Evolutionary conservation across 768 basidiomycete genomes (phyloP).

Genomic region (Chalciporus pseudorubinellus): DNA sequence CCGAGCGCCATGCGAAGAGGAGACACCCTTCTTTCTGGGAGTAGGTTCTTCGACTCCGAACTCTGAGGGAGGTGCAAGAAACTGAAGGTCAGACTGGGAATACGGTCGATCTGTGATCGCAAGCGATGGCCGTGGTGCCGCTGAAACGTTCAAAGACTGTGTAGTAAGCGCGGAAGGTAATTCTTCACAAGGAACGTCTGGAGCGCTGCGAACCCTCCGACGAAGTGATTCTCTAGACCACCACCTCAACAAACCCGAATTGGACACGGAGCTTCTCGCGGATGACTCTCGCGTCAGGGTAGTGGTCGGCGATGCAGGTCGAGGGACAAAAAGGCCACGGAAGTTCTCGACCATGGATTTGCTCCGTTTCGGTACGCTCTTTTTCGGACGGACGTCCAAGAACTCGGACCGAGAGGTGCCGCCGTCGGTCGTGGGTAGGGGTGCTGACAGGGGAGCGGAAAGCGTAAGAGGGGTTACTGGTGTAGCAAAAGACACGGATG

Average conservation of each 20-base stretch:
- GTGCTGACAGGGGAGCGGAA: conserved; percentile 13
- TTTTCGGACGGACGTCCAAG: conserved; percentile 21
- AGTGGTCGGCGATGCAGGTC: conserved; percentile 40
- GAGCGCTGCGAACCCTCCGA: conserved; percentile 51
- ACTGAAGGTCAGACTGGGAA: conserved; percentile 32
- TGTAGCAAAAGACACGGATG: conserved; percentile 30
- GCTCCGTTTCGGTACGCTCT: conserved; percentile 39
- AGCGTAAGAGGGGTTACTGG: conserved; percentile 23
- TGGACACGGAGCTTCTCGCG: conserved; percentile 26
- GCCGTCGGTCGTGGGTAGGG: conserved; percentile 11
- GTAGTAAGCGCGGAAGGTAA: conserved; percentile 26
- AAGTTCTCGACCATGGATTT: conserved; percentile 63
- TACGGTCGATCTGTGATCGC: conserved; percentile 22
- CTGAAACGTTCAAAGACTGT: conserved; percentile 23
- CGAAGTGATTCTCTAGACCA: conserved; percentile 52
- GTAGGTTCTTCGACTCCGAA: conserved; percentile 21
- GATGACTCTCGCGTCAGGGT: conserved; percentile 29
- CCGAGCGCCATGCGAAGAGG: conserved; percentile 19
- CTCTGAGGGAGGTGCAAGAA: conserved; percentile 16
- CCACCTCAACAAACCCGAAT: conserved; percentile 40
- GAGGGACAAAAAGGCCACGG: conserved; percentile 55
- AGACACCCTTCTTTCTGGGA: conserved; percentile 10
- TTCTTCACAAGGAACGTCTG: conserved; percentile 39
- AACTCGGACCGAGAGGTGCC: conserved; percentile 29
- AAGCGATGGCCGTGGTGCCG: conserved; percentile 7